Evolutionary conservation across 2,329 filamentous ascomycete species (phyloP), one percentile per base, ranked within the genome.

Genomic region (Stagonosporopsis cucurbitacearum): DNA sequence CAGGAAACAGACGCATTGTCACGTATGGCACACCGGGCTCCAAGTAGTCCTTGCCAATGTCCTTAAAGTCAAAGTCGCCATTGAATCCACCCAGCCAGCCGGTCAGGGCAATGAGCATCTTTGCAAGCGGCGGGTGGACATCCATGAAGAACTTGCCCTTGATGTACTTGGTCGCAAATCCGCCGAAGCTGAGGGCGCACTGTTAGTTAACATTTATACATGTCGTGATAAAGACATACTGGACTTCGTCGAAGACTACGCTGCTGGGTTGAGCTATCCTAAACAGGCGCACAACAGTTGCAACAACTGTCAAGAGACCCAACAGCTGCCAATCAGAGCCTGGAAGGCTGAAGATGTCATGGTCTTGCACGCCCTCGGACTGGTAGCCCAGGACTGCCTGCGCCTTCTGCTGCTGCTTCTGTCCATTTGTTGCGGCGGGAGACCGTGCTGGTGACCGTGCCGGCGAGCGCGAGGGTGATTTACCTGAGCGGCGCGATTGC

Each of bases 81-180:
- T 97, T 86, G 76, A 98, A 99, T 50, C 95, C 95, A 69, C 93
- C 95, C 62, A 97, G 79, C 88, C 90, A 99, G 67, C 94, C 95
- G 62, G 93, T 92, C 58, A 99, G 86, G 48, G 95, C 96, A 70
- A 99, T 94, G 66, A 99, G 87, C 74, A 99, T 86, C 82, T 99
- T 99, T 64, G 95, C 95, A 58, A 99, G 84, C 41, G 95, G 95
- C 28, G 95, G 95, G 75, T 99, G 95, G n/a, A 99, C 95, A 75
- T 99, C 95, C 95, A 99, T 99, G 78, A 99, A 99, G 85, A 99
- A 99, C 75, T 85, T 89, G 72, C 95, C 95, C 83, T 99, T 98
- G 84, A 99, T 98, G 78, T 99, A 99, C 79, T 99, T 99, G 68
- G 90, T 92, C 63, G 95, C 95, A 75, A 99, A 99, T 44, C 95